Conservation (phyloP, 768 basidiomycete genomes). For the Termitomyces titanicus region DNA sequence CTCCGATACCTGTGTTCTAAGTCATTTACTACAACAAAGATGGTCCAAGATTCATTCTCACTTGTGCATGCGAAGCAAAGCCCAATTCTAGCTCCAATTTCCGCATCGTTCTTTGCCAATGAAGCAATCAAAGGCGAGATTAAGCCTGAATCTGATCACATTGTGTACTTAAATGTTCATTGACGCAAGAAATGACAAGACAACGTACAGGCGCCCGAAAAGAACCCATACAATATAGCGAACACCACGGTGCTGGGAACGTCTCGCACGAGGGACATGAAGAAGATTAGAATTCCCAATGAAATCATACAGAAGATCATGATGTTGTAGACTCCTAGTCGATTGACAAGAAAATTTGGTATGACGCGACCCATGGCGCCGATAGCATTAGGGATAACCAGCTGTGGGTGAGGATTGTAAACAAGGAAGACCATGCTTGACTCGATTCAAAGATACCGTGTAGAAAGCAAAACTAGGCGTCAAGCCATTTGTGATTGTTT, state of each 20-base stretch:
- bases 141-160: slow-evolving; percentile 32
- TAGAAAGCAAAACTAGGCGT: slow-evolving; percentile 49
- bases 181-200: background rate
- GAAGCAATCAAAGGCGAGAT: slow-evolving; percentile 40
- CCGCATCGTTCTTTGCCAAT: slow-evolving; percentile 39
- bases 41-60: background rate
- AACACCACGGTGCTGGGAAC: slow-evolving; percentile 29
- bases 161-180: background rate
- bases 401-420: slow-evolving; percentile 21
- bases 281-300: slow-evolving; percentile 31
- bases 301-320: slow-evolving; percentile 25
- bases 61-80: slow-evolving; percentile 36
- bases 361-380: slow-evolving; percentile 36
- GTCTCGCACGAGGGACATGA: slow-evolving; percentile 29
- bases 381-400: slow-evolving; percentile 51
- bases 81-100: slow-evolving; percentile 54
- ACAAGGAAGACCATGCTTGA: background rate
- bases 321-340: slow-evolving; percentile 25
- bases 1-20: slow-evolving; percentile 14
- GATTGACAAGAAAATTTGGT: slow-evolving; percentile 31
- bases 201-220: slow-evolving; percentile 35
- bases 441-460: slow-evolving; percentile 29
- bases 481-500: slow-evolving; percentile 44
- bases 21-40: background rate
- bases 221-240: slow-evolving; percentile 37